Evolutionary conservation across 176 grass and related monocot genomes (phyloP).

Genomic region (Avena atlantica): DNA sequence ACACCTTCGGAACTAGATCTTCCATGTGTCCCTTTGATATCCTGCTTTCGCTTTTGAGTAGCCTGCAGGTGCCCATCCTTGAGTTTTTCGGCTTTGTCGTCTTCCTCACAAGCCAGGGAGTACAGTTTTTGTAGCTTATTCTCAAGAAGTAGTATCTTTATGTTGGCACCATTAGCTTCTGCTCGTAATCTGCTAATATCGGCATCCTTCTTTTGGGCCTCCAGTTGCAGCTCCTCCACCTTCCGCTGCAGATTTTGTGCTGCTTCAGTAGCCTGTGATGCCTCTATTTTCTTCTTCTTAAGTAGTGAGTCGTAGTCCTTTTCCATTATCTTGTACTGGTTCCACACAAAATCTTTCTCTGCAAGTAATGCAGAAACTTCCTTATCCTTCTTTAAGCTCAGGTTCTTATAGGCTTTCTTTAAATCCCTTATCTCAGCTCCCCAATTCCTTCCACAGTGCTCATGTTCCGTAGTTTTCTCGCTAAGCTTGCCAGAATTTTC

Average conservation of each 20-base stretch:
- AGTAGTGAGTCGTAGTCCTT: slow-evolving; percentile 33
- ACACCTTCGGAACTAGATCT: too few species aligned
- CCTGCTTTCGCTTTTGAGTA: not conserved
- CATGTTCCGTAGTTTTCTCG: slow-evolving; percentile 18
- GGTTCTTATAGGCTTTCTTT: slow-evolving; percentile 45
- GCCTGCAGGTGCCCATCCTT: not conserved
- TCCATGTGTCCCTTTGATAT: not conserved
- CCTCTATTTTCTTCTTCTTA: slow-evolving; percentile 47
- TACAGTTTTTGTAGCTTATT: not conserved
- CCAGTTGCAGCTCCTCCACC: slow-evolving; percentile 32
- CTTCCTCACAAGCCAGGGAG: not conserved
- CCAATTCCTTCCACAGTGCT: slow-evolving; percentile 17
- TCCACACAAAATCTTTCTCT: slow-evolving; percentile 62
- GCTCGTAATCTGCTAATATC: not conserved
- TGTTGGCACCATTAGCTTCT: not conserved
- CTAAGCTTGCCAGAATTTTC: not conserved
- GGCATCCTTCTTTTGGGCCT: not conserved
- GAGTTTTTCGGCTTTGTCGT: not conserved
- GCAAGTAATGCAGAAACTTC: slow-evolving; percentile 48
- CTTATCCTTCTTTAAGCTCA: slow-evolving; percentile 52
- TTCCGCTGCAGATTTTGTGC: slow-evolving; percentile 35
- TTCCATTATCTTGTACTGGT: slow-evolving; percentile 62
- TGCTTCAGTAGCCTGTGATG: not conserved
- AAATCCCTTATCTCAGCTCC: slow-evolving; percentile 47
- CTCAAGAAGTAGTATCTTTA: not conserved